A percentile compares a stretch with the other conserved stretches of the same genome.
phyloP scores from a whole-genome alignment of 495 filamentous ascomycete genomes.

The Daldinia vernicosa region DNA sequence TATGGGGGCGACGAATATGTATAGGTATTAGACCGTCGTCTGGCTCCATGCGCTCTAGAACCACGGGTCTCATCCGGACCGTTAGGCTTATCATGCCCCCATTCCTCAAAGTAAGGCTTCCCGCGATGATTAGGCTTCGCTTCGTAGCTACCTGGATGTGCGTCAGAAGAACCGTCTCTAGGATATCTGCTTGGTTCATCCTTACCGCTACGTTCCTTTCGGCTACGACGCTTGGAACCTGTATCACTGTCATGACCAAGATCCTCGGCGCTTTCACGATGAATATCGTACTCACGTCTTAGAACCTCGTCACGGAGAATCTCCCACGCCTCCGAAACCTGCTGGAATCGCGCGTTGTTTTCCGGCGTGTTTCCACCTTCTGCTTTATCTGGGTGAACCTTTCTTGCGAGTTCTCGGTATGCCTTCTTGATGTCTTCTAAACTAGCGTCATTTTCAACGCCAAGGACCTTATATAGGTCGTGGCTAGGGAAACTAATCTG shows the following conservation, averaged over 20 bases:
- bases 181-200: not conserved
- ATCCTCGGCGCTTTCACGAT: conserved; percentile 6
- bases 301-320: conserved; percentile 26
- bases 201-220: conserved; percentile 1
- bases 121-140: conserved; percentile 5
- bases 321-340: conserved; percentile 30
- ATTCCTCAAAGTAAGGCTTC: conserved; percentile 26
- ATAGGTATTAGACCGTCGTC: not conserved
- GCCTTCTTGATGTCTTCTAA: conserved; percentile 35
- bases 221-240: conserved; percentile 4
- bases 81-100: not conserved
- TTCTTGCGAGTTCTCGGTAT: conserved; percentile 21
- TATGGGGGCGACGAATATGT: not conserved
- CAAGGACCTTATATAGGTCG: conserved; percentile 33
- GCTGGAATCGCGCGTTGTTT: conserved; percentile 23
- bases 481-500: conserved; percentile 19
- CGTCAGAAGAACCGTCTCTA: not conserved
- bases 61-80: not conserved
- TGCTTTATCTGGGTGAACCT: conserved; percentile 34
- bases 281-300: conserved; percentile 26
- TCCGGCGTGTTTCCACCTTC: conserved; percentile 26
- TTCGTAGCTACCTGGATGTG: conserved; percentile 4
- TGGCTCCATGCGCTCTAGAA: not conserved
- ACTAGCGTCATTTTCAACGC: conserved; percentile 19
- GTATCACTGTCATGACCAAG: not conserved